phyloP scores from a whole-genome alignment of 768 basidiomycete species.

The Cystobasidiopsis lactophilus region DNA sequence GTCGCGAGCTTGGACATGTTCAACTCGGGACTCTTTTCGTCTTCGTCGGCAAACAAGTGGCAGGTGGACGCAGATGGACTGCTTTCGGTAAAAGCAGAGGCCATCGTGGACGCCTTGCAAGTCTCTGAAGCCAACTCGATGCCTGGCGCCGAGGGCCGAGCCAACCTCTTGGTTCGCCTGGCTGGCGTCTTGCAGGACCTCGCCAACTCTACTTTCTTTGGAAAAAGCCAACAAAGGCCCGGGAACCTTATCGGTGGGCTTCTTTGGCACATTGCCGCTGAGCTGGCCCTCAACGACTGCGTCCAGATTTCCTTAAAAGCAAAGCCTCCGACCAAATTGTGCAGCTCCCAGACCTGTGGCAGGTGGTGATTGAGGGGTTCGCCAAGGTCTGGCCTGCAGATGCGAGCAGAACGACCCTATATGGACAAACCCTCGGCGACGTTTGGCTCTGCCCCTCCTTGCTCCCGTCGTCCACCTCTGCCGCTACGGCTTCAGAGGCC shows the following conservation, averaged over 20 bases:
- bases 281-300: too few species aligned
- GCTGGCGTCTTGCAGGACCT: constrained; percentile 38
- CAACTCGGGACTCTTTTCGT: constrained; percentile 43
- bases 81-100: constrained; percentile 37
- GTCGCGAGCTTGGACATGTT: constrained; percentile 88
- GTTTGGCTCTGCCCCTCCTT: constrained; percentile 65
- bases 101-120: constrained; percentile 51
- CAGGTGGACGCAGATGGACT: constrained; percentile 42
- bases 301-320: neutral
- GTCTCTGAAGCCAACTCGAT: constrained; percentile 54
- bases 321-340: constrained; percentile 23
- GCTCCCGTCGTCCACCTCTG: constrained; percentile 6
- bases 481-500: constrained; percentile 1
- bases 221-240: constrained; percentile 41
- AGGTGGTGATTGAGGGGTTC: constrained; percentile 55
- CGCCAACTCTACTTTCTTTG: constrained; percentile 46
- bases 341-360: constrained; percentile 58
- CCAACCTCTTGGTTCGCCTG: constrained; percentile 51
- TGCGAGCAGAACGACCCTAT: constrained; percentile 39
- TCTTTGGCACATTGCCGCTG: too few species aligned
- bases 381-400: constrained; percentile 64
- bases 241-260: constrained; percentile 58
- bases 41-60: neutral
- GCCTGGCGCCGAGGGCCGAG: constrained; percentile 71
- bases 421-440: constrained; percentile 56